Percentiles rank a stretch among this genome's conserved stretches.
phyloP scores from a whole-genome alignment of 306 rosid species.

The Prunus mume region DNA sequence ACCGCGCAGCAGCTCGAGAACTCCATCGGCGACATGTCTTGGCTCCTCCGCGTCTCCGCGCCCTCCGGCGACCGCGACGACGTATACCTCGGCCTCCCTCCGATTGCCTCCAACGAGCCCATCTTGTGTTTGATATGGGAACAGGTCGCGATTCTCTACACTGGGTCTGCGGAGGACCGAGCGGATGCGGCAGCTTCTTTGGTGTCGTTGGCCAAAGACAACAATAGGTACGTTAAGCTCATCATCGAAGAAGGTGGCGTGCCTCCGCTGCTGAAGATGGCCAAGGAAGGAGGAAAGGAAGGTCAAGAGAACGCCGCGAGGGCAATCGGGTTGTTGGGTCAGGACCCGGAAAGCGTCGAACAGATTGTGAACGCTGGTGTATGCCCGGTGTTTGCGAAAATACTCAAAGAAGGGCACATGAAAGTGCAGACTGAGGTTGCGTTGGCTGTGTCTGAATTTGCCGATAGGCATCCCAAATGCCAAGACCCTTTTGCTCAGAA shows the following conservation, averaged over 20 bases:
- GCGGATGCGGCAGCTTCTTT: slow-evolving; percentile 72
- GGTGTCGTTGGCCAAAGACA: slow-evolving; percentile 68
- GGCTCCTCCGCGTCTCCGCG: slow-evolving; percentile 78
- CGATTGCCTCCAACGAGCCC: slow-evolving; percentile 71
- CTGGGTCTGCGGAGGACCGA: slow-evolving; percentile 51
- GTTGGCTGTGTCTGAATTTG: slow-evolving; percentile 67
- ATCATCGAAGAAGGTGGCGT: slow-evolving; percentile 78
- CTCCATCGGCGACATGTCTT: slow-evolving; percentile 68
- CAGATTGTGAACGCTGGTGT: slow-evolving; percentile 64
- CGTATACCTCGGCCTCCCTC: slow-evolving; percentile 72
- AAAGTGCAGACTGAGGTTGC: slow-evolving; percentile 62
- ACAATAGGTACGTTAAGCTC: slow-evolving; percentile 61
- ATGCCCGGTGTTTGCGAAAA: slow-evolving; percentile 53
- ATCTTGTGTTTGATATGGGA: slow-evolving; percentile 75
- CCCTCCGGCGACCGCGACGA: slow-evolving; percentile 63
- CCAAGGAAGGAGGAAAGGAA: slow-evolving; percentile 56
- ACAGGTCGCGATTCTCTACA: slow-evolving; percentile 51
- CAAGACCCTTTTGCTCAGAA: slow-evolving; percentile 75
- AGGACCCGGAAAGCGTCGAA: slow-evolving; percentile 66
- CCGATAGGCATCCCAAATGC: slow-evolving; percentile 62
- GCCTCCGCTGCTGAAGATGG: slow-evolving; percentile 46
- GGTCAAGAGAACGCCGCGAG: slow-evolving; percentile 68
- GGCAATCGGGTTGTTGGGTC: slow-evolving; percentile 66
- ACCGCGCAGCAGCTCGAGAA: slow-evolving; percentile 58
- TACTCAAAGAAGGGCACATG: slow-evolving; percentile 80